Evolutionary conservation across 257 asterid genomes (phyloP), one percentile per base, ranked within the genome.

Genomic region (Capsicum rhomboideum): DNA sequence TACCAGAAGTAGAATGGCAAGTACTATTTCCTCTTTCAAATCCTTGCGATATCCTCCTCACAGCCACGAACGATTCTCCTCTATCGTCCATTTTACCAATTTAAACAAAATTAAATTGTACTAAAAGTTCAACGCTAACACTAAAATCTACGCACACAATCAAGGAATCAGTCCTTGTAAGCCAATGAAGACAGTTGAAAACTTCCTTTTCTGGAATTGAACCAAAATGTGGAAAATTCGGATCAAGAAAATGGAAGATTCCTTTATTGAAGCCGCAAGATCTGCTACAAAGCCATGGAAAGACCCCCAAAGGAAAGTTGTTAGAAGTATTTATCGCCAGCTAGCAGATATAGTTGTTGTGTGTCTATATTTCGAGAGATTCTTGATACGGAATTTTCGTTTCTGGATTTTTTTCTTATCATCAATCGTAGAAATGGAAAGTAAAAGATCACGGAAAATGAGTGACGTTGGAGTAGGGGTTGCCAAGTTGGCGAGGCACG

Each of bases 21-120:
- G 79, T 64, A 66, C 82, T 88, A 69, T 66, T 81, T 18, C 84
- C 58, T 59, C 84, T 82, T 20, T 64, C 84, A n/a, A 82, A 69
- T 67, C 78, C 61, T 71, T 82, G 84, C 10, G 87, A 79, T 53
- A 84, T 79, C 71, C 87, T 79, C 82, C 87, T 40, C 28, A 84
- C 87, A 12, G 87, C 84, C 52, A 84, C 87, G 56, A 84, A 84
- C 21, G 87, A 84, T 66, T 72, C 86, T 78, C 86, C 84, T 66
- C 84, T 82, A 53, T 82, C 83, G 34, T 78, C 86, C 86, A 71
- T 79, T 64, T 83, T 88, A 67, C 74, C 77, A 80, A 21, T 58
- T 55, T 55, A 50, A 50, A 50, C 55, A 53, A 63, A 50, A 50
- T 10, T 10, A 50, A 12, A 50, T 52, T 21, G 66, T 20, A 21